Evolutionary conservation across 2,329 filamentous ascomycete species (phyloP).

Genomic region (Fusarium incarnatum): DNA sequence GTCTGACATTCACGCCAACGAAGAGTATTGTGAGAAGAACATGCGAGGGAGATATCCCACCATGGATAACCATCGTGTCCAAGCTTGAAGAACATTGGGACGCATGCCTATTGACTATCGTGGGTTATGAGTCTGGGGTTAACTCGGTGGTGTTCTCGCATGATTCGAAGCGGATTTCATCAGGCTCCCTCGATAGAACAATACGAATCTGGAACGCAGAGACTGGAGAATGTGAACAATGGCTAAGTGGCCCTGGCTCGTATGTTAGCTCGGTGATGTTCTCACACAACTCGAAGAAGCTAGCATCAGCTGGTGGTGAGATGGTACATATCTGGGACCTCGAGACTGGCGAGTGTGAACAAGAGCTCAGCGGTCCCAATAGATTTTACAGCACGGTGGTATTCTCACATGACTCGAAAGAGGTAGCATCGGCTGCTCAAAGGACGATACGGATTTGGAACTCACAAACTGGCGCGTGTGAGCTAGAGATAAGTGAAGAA

Average conservation of each 20-base stretch:
- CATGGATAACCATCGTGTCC: background rate
- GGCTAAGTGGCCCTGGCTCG: accelerated
- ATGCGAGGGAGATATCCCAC: background rate
- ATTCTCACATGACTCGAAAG: background rate
- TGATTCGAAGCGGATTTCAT: background rate
- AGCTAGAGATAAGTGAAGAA: background rate
- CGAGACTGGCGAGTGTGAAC: background rate
- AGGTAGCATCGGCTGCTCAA: accelerated
- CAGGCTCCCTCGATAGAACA: accelerated
- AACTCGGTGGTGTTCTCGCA: background rate
- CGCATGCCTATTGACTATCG: background rate
- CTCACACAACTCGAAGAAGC: background rate
- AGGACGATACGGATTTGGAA: background rate
- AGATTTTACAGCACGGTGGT: no score
- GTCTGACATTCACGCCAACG: background rate
- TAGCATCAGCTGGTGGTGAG: background rate
- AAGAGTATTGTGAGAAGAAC: background rate
- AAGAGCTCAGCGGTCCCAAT: accelerated
- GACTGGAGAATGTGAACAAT: background rate
- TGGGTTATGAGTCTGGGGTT: background rate
- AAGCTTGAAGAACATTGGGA: background rate
- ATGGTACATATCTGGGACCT: background rate
- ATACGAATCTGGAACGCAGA: background rate
- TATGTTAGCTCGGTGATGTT: background rate
- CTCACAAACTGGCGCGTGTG: background rate